These are phyloP conservation scores for Fagopyrum homotropicum DNA, from an alignment of 148 eudicot species.

Conservation along the genomic window DNA sequence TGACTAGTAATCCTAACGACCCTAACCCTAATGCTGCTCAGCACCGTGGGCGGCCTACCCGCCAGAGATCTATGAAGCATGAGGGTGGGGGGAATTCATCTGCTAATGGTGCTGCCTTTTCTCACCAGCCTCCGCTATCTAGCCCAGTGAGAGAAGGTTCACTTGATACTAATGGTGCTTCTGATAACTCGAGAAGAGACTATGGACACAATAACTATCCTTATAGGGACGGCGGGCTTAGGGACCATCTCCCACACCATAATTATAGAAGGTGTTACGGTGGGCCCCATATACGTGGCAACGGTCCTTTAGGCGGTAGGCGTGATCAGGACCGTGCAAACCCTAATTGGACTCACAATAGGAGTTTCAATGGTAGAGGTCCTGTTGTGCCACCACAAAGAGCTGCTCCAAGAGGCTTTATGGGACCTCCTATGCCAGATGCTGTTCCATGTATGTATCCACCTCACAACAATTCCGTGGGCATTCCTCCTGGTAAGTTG, in stretches of 20 bases:
- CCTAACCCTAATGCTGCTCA: conserved; percentile 22
- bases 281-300: conserved; percentile 56
- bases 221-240: conserved; percentile 45
- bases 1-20: conserved; percentile 25
- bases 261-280: conserved; percentile 44
- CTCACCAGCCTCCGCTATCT: conserved; percentile 36
- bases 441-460: conserved; percentile 32
- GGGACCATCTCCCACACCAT: conserved; percentile 47
- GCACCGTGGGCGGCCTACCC: conserved; percentile 41
- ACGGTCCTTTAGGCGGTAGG: conserved; percentile 52
- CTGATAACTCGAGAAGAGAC: conserved; percentile 35
- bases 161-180: conserved; percentile 21
- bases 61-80: conserved; percentile 57
- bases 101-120: conserved; percentile 45
- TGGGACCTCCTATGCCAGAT: conserved; percentile 35
- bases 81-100: conserved; percentile 40
- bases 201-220: conserved; percentile 30
- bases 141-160: conserved; percentile 29
- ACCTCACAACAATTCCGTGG: conserved; percentile 38
- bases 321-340: conserved; percentile 77
- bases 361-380: conserved; percentile 57
- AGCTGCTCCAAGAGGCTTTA: conserved; percentile 39
- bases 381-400: conserved; percentile 42
- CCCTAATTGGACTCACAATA: conserved; percentile 52
- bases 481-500: conserved; percentile 45